A percentile compares a stretch with the other conserved stretches of the same genome.
These are phyloP conservation scores for Monilinia fructicola DNA, from an alignment of 2,329 filamentous ascomycete species.

Conservation along the genomic window DNA sequence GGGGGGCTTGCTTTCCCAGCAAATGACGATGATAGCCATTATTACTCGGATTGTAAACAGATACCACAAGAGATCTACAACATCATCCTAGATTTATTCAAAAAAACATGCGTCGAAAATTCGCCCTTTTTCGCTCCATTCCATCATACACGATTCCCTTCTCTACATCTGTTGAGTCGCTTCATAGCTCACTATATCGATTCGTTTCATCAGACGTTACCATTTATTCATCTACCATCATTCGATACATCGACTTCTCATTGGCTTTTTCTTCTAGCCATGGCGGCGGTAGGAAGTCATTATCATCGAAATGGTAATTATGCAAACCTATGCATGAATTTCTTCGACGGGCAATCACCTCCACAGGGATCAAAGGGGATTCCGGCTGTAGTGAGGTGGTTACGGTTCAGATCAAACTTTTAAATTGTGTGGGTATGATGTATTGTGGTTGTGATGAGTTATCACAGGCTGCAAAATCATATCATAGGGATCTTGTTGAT, in stretches of 20 bases:
- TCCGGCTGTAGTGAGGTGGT: neutral
- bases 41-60: conserved; percentile 4
- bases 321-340: conserved; percentile 26
- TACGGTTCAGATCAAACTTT: conserved; percentile 3
- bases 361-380: neutral
- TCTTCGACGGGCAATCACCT: neutral
- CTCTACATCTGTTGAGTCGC: conserved; percentile 24
- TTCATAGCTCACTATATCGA: conserved; percentile 44
- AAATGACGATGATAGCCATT: conserved; percentile 7
- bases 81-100: conserved; percentile 29
- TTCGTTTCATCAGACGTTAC: conserved; percentile 40
- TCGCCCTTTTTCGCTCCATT: conserved; percentile 26
- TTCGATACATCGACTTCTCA: conserved; percentile 37
- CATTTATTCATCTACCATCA: conserved; percentile 5
- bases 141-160: conserved; percentile 28
- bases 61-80: conserved; percentile 28
- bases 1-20: conserved; percentile 26
- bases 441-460: conserved; percentile 3
- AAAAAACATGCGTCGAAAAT: conserved; percentile 30
- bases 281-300: conserved; percentile 45
- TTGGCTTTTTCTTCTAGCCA: conserved; percentile 45
- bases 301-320: conserved; percentile 36
- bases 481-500: conserved; percentile 1
- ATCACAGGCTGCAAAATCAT: neutral
- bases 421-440: conserved; percentile 6